Evolutionary conservation across 345 rosid genomes (phyloP), one percentile per base, ranked within the genome.

Genomic region (Melaleuca quinquenervia): DNA sequence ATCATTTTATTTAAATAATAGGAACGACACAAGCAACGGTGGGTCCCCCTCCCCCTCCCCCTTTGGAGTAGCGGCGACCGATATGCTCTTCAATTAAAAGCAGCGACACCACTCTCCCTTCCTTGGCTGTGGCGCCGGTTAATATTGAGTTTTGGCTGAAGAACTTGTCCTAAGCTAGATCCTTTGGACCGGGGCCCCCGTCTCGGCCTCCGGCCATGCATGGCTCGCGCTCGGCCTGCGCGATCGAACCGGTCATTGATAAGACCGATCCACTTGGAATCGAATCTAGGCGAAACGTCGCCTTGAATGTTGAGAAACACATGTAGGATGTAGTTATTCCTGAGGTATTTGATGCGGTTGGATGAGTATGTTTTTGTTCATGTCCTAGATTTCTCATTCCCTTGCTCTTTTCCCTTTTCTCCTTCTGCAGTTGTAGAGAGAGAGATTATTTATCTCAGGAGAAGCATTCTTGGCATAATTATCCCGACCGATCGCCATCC

Each of bases 11-110:
- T 24, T 10, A 24, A 36, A 18, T 36, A 26, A 18, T 32, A 70
- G 80, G 48, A 70, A 70, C 80, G 36, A 18, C 80, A 5, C 80
- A 36, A 36, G 48, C 80, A 20, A 70, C 3, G n/a, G 48, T 70
- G 26, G 80, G 80, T 18, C 80, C 78, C 45, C 3, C 41, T 4
- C 41, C 41, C 41, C 4, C 41, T 41, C 41, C 41, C 78, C 78
- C 48, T 36, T 70, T 70, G 20, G 80, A 13, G 5, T 75, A 55
- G 54, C 90, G 86, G 83, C 89, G 89, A 87, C 88, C 90, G 32
- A 84, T 82, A 87, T 88, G 88, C 86, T 50, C 82, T 52, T 80
- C 44, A 21, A 21, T 18, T 41, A 36, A 48, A 52, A 52, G 13
- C n/a, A n/a, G n/a, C n/a, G n/a, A n/a, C n/a, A n/a, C 78, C 45